Conservation (phyloP, 495 filamentous ascomycete species). For the Rhypophila decipiens region DNA sequence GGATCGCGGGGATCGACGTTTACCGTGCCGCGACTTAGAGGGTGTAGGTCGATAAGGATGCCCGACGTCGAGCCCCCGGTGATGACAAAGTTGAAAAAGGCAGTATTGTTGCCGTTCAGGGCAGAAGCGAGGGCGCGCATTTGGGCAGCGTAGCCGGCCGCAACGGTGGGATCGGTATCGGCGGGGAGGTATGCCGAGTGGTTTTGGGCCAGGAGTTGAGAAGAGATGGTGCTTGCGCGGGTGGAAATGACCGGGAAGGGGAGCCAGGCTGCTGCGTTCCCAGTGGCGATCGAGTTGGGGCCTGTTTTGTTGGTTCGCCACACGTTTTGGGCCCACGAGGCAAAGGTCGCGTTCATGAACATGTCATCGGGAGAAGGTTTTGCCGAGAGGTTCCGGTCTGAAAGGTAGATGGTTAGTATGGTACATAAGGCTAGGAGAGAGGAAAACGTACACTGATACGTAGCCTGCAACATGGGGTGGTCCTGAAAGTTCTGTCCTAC, state of each 20-base stretch:
- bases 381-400: slow-evolving; percentile 28
- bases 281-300: slow-evolving; percentile 36
- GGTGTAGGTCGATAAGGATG: slow-evolving; percentile 36
- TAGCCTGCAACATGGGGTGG: slow-evolving; percentile 34
- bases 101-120: slow-evolving; percentile 29
- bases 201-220: slow-evolving; percentile 28
- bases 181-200: slow-evolving; percentile 30
- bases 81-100: slow-evolving; percentile 38
- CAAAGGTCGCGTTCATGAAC: slow-evolving; percentile 32
- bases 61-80: slow-evolving; percentile 26
- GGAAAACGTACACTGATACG: slow-evolving; percentile 22
- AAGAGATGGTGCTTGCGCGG: slow-evolving; percentile 25
- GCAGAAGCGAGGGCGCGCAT: slow-evolving; percentile 35
- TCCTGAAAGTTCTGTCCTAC: slow-evolving; percentile 57
- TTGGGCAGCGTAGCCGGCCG: slow-evolving; percentile 42
- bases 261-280: slow-evolving; percentile 40
- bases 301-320: slow-evolving; percentile 37
- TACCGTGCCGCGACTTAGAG: slow-evolving; percentile 40
- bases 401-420: not conserved
- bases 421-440: not conserved
- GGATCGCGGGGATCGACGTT: slow-evolving; percentile 36
- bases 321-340: slow-evolving; percentile 24
- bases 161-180: slow-evolving; percentile 29
- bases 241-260: slow-evolving; percentile 39
- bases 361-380: slow-evolving; percentile 28